Percentiles rank a stretch among this genome's conserved stretches.
Evolutionary conservation across 306 rosid genomes (phyloP).

Genomic region (Oxytropis ochrocephala): DNA sequence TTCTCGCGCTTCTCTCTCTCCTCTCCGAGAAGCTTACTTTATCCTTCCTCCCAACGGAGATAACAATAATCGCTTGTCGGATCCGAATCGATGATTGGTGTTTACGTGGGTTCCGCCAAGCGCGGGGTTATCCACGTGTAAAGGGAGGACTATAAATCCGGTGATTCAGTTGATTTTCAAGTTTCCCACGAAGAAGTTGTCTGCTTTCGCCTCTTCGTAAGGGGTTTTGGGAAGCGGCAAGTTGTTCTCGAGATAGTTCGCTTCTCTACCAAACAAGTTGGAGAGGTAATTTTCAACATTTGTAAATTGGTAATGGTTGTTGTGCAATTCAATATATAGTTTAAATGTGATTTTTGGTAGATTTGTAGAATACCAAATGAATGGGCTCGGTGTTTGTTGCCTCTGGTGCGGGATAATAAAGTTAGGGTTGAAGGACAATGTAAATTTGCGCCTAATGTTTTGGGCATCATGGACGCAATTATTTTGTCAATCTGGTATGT

Average conservation of each 20-base stretch:
- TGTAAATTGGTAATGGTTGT: background rate
- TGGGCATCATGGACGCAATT: conserved; percentile 77
- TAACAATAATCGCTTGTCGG: background rate
- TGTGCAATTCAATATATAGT: background rate
- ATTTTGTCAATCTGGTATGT: conserved; percentile 64
- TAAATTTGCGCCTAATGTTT: no score
- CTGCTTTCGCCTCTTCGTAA: conserved; percentile 48
- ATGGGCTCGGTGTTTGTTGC: no score
- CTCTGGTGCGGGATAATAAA: no score
- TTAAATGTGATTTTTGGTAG: no score
- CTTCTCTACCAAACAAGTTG: conserved; percentile 54
- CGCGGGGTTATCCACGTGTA: conserved; percentile 61
- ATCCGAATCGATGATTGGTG: conserved; percentile 57
- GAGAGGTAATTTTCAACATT: conserved; percentile 57
- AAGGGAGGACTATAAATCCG: conserved; percentile 48
- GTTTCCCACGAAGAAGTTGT: conserved; percentile 40
- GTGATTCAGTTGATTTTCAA: conserved; percentile 61
- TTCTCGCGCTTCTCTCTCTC: no score
- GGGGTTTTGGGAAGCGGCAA: conserved; percentile 43
- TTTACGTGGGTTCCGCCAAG: conserved; percentile 57
- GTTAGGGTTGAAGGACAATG: no score
- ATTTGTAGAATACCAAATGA: no score
- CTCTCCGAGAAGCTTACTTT: no score
- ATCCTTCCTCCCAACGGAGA: no score
- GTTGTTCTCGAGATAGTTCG: conserved; percentile 82